Evolutionary conservation across 345 rosid genomes (phyloP), one percentile per base, ranked within the genome.

Genomic region (Eucalyptus regnans): DNA sequence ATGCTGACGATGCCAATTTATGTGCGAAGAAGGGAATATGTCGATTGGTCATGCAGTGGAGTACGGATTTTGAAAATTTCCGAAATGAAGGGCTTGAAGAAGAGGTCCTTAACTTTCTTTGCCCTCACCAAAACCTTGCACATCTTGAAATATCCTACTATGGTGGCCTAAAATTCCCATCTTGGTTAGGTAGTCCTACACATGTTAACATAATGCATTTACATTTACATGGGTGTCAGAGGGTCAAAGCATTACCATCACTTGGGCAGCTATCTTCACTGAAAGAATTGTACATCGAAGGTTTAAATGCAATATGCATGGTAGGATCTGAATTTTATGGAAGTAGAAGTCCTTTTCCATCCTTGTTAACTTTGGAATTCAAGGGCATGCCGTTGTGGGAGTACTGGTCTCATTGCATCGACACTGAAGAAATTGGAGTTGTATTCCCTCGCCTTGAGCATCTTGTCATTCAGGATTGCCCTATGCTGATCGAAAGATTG

Each of bases 261-360:
- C 64, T 58, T 0, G 64, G 64, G 64, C 7, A 4, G 14, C 29
- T 58, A 10, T 0, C n/a, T 58, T 58, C 0, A 0, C 1, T 58
- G 1, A 25, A 58, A 58, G 64, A 10, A 58, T 1, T 58, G 12
- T 58, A 4, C 14, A 58, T 58, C 1, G 0, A 10, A 25, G 64
- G 7, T 58, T 23, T 58, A 58, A 58, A 23, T 2, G 7, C n/a
- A 58, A 23, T 58, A 58, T 2, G 13, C 29, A 23, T 0, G 7
- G n/a, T 58, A 58, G 64, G 64, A 0, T 58, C 1, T 23, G n/a
- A 58, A 58, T 58, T 58, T 58, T 10, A 25, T 58, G 64, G 64
- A 58, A 23, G 29, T 2, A 25, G 0, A 10, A 58, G 7, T 58
- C 64, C 1, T 58, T 58, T 58, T 58, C n/a, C 3, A 5, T 58